phyloP scores from a whole-genome alignment of 768 basidiomycete genomes.

The Phaeotremella fagi region DNA sequence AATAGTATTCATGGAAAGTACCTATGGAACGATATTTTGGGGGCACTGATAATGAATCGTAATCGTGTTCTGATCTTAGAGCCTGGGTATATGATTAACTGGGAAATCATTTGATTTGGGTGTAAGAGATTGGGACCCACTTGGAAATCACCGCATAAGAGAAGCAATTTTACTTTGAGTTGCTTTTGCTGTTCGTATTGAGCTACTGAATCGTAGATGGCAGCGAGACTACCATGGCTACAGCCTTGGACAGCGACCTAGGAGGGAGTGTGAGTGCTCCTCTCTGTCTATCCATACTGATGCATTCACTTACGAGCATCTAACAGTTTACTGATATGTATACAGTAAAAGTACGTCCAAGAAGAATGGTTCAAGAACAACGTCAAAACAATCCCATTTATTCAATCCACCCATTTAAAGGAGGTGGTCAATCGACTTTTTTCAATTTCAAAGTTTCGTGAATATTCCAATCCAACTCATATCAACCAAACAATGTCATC shows the following conservation, averaged over 20 bases:
- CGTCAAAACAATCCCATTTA: no score
- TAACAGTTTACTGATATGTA: no score
- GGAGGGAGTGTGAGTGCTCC: background rate
- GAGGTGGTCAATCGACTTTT: no score
- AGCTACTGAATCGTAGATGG: slow-evolving; percentile 70
- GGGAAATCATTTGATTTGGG: background rate
- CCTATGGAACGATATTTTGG: slow-evolving; percentile 79
- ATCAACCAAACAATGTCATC: background rate
- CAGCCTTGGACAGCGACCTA: slow-evolving; percentile 90
- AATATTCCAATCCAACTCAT: background rate
- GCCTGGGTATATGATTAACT: slow-evolving; percentile 55
- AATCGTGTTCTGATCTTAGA: slow-evolving; percentile 74
- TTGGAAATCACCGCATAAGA: slow-evolving; percentile 91
- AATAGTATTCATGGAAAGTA: slow-evolving; percentile 82
- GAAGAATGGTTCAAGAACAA: no score
- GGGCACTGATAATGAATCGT: slow-evolving; percentile 86
- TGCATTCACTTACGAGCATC: background rate
- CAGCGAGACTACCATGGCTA: slow-evolving; percentile 66
- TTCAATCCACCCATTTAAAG: no score
- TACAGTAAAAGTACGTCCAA: no score
- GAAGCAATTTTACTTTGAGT: slow-evolving; percentile 73
- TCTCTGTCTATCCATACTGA: background rate
- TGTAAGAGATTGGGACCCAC: no score
- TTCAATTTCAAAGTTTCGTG: no score
- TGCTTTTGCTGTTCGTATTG: slow-evolving; percentile 59